These are phyloP conservation scores for Novakomyces olei DNA, from an alignment of 805 yeast species.

Conservation along the genomic window DNA sequence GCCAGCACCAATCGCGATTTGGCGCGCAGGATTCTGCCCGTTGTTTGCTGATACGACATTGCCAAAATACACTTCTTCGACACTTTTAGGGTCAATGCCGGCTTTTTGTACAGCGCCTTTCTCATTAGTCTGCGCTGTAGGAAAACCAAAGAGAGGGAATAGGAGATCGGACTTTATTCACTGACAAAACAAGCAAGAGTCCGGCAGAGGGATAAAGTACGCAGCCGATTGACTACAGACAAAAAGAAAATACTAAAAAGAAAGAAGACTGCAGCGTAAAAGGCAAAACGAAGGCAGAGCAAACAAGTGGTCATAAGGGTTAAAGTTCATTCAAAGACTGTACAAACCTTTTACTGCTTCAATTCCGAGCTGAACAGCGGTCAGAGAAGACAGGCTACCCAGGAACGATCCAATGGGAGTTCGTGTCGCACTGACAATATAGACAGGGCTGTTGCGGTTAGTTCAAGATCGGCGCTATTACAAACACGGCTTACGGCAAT, in stretches of 20 bases:
- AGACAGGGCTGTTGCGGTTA: too few relatives aligned
- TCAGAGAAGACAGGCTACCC: constrained; percentile 53
- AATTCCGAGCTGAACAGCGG: constrained; percentile 72
- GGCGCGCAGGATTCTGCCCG: constrained; percentile 96
- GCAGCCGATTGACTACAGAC: too few relatives aligned
- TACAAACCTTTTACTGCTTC: constrained; percentile 46
- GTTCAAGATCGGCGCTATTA: too few relatives aligned
- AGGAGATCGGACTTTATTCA: background rate
- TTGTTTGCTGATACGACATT: constrained; percentile 75
- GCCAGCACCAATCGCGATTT: constrained; percentile 77
- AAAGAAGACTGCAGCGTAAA: too few relatives aligned
- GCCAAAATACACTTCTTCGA: constrained; percentile 79
- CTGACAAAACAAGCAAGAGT: background rate
- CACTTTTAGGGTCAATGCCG: constrained; percentile 48
- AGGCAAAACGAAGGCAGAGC: too few relatives aligned
- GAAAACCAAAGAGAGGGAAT: too few relatives aligned
- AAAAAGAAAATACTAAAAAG: too few relatives aligned
- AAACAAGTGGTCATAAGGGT: too few relatives aligned
- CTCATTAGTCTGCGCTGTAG: constrained; percentile 2
- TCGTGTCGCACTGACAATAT: constrained; percentile 78
- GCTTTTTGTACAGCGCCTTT: constrained; percentile 68
- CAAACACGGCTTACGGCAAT: too few relatives aligned
- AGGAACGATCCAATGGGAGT: constrained; percentile 93
- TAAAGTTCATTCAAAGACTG: too few relatives aligned
- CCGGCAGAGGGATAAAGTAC: too few relatives aligned